Evolutionary conservation across 163 green algal genomes (phyloP), one percentile per base, ranked within the genome.

Genomic region (Volvox carteri): DNA sequence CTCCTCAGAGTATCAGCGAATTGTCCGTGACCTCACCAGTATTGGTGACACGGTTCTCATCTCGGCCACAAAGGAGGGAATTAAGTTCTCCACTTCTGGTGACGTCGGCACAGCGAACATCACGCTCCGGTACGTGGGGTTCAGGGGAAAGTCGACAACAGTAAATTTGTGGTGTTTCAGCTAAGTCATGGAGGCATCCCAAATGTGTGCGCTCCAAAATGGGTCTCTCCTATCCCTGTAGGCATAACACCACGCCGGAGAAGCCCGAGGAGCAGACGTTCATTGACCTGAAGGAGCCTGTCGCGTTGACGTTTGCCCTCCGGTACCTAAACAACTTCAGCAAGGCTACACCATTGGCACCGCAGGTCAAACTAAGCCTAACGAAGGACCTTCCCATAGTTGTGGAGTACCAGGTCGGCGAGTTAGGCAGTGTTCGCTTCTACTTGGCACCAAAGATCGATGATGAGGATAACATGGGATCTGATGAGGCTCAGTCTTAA

Each of bases 391-490:
- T 99, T 74, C 98, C 98, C 8, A 87, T 99, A 7, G 92, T 98
- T 35, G 98, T 99, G 48, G 95, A 99, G 92, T 99, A 99, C 94
- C 90, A 94, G 50, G 98, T 99, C 21, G 85, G 74, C 23, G 94
- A 98, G 79, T 95, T 98, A 44, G 97, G 96, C 52, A 93, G 96
- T 54, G 83, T 99, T 21, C 93, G 90, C 73, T 99, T 97, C 92
- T 99, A 97, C 93, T 90, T 99, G 52, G 98, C 98, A 9, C 98
- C 98, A 37, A 99, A 99, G 95, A 99, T 99, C 74, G 98, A 99
- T 83, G 98, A 98, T 68, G 97, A 99, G 86, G 96, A 97, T 2
- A 46, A 60, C 42, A 90, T 92, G 75, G 80, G 84, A 52, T 87
- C 93, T 25, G 77, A 91, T 12, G 84, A 89, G 84, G 84, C 84